Evolutionary conservation across 441 rosid species (phyloP), one percentile per base, ranked within the genome.

Genomic region (Manihot esculenta): DNA sequence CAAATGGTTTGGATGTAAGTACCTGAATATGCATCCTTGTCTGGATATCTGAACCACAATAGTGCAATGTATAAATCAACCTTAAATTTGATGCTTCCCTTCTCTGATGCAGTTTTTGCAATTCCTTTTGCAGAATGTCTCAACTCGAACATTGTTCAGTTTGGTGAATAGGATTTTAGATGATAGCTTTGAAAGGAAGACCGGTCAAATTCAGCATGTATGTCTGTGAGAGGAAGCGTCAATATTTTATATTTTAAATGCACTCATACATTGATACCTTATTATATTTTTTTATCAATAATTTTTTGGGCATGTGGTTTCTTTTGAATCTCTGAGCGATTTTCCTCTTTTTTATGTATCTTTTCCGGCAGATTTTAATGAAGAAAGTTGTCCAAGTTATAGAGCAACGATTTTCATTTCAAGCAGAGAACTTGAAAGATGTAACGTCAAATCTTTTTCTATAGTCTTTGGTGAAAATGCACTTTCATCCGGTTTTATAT

Each of bases 61-160:
- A 66, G n/a, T 38, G 33, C 42, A 33, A 7, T 65, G 14, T 58
- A 51, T 62, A 55, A 64, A 60, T 70, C 53, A 69, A 71, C 57
- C 69, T 64, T 24, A 24, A 54, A 18, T 73, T 64, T 59, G 72
- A 71, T 72, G 60, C 56, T 45, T 33, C 49, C 77, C 56, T 45
- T 33, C 49, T 78, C 69, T 72, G 53, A 73, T 71, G 69, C 63
- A 35, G 5, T 2, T 35, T 35, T 35, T 35, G 4, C 7, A 44
- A 60, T 74, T 74, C 65, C 45, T 70, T 61, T 68, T 57, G 77
- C 92, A 92, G 98, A 86, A 83, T 76, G 86, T 87, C 65, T 83
- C 98, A n/a, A 90, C 90, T 70, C 88, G 82, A 74, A 82, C 85
- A 66, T 86, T 96, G 74, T 94, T 92, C 81, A 82, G 78, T 78